Percentiles rank a stretch among this genome's conserved stretches.
These are phyloP conservation scores for Canariomyces notabilis DNA, from an alignment of 2,329 filamentous ascomycete genomes.

Conservation along the genomic window DNA sequence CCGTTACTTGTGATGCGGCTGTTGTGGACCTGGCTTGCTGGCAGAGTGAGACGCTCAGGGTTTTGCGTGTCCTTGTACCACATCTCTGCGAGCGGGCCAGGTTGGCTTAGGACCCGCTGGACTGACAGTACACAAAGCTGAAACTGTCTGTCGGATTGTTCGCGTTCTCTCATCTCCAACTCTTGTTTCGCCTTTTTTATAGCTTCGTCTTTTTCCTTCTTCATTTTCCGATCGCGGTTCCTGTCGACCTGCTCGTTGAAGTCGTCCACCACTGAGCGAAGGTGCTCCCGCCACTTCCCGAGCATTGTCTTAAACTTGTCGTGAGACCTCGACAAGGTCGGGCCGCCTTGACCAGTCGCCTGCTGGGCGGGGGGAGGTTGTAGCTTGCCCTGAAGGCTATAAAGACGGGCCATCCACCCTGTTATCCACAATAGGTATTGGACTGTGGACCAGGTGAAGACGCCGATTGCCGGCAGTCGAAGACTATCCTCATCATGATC, in stretches of 20 bases:
- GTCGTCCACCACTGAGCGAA: neutral
- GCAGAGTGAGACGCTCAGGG: neutral
- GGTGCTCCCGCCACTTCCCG: conserved; percentile 6
- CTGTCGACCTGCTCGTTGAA: conserved; percentile 11
- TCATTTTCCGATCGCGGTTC: neutral
- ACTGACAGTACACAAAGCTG: neutral
- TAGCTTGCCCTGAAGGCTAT: neutral
- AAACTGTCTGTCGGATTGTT: neutral
- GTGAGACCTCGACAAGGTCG: neutral
- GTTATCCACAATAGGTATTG: conserved; percentile 10
- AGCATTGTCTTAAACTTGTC: neutral
- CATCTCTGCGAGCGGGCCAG: conserved; percentile 4
- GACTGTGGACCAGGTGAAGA: conserved; percentile 12
- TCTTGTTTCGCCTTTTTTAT: conserved; percentile 1
- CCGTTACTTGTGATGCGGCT: no score
- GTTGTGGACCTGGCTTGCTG: neutral
- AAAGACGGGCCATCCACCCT: conserved; percentile 10
- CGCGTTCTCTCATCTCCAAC: neutral
- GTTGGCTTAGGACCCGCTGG: neutral
- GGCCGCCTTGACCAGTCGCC: neutral
- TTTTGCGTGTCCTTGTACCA: neutral
- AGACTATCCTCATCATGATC: neutral
- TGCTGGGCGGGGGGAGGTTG: neutral
- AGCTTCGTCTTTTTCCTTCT: conserved; percentile 4
- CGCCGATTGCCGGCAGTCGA: neutral